These are phyloP conservation scores for Colletotrichum sp. DNA, from an alignment of 2,329 filamentous ascomycete genomes.

Conservation along the genomic window DNA sequence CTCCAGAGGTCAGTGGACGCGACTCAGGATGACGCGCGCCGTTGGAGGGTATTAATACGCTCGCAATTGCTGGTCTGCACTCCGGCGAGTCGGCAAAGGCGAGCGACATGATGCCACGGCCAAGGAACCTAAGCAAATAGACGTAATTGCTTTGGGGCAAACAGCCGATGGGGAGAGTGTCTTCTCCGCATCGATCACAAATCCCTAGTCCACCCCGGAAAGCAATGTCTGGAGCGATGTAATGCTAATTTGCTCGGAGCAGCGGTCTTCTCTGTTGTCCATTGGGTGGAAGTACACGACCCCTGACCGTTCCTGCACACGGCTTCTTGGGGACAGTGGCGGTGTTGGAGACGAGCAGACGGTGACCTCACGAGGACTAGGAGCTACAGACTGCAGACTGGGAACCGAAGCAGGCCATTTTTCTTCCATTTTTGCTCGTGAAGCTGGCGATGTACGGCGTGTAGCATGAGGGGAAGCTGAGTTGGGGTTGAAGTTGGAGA, in stretches of 20 bases:
- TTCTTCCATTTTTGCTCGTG: background rate
- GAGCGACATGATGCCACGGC: constrained; percentile 9
- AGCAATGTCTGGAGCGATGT: constrained; percentile 17
- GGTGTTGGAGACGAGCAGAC: background rate
- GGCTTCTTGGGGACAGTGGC: background rate
- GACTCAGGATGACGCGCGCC: background rate
- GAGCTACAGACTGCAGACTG: background rate
- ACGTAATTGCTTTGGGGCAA: constrained; percentile 20
- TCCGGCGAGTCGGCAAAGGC: background rate
- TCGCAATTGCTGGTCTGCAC: background rate
- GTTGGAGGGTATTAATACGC: constrained; percentile 22
- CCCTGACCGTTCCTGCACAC: constrained; percentile 14
- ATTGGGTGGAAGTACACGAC: constrained; percentile 14
- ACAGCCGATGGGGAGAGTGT: background rate
- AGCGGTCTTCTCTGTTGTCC: constrained; percentile 17
- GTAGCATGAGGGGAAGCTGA: constrained; percentile 7
- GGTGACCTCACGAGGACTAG: background rate
- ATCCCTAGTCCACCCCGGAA: background rate
- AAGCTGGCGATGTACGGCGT: constrained; percentile 1
- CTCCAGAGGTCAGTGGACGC: background rate
- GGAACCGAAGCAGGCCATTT: background rate
- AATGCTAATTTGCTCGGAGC: constrained; percentile 10
- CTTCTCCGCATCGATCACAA: constrained; percentile 21
- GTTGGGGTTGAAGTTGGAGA: constrained; percentile 14
- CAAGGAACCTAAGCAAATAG: constrained; percentile 8